A percentile compares a stretch with the other conserved stretches of the same genome.
phyloP scores from a whole-genome alignment of 345 rosid genomes.

The Pugionium dolabratum region DNA sequence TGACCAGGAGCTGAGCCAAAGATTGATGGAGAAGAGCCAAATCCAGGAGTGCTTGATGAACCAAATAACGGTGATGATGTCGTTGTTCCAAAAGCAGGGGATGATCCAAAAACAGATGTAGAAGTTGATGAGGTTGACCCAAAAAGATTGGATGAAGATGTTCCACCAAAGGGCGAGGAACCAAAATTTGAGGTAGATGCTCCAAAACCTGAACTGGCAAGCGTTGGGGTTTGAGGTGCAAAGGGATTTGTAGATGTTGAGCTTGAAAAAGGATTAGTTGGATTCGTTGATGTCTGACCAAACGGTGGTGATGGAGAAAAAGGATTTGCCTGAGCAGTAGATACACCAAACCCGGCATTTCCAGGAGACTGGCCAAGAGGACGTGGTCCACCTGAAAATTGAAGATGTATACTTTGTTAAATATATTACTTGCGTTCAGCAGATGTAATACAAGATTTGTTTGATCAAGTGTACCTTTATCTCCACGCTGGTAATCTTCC shows the following conservation, averaged over 20 bases:
- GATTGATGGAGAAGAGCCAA: conserved; percentile 65
- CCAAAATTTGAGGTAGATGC: conserved; percentile 49
- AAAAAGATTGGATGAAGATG: conserved; percentile 56
- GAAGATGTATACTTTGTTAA: conserved; percentile 12
- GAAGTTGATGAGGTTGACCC: conserved; percentile 56
- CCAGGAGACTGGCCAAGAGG: conserved; percentile 67
- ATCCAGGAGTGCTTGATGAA: conserved; percentile 53
- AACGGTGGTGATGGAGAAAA: conserved; percentile 60
- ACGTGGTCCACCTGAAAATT: conserved; percentile 69
- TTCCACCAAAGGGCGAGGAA: conserved; percentile 50
- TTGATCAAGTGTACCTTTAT: conserved; percentile 65
- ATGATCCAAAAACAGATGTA: conserved; percentile 54
- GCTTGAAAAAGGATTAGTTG: conserved; percentile 48
- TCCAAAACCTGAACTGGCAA: conserved; percentile 40
- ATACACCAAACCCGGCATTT: conserved; percentile 54
- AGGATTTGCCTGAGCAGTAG: conserved; percentile 58
- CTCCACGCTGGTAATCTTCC: conserved; percentile 98
- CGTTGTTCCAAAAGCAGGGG: conserved; percentile 59
- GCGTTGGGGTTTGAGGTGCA: conserved; percentile 57
- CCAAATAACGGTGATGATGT: conserved; percentile 58
- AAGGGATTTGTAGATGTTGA: conserved; percentile 58
- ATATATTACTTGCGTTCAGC: conserved; percentile 16
- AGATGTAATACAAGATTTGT: conserved; percentile 15
- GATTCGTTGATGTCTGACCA: conserved; percentile 62
- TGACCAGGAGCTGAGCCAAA: conserved; percentile 54